Evolutionary conservation across 306 rosid genomes (phyloP), one percentile per base, ranked within the genome.

Genomic region (Styphnolobium japonicum): DNA sequence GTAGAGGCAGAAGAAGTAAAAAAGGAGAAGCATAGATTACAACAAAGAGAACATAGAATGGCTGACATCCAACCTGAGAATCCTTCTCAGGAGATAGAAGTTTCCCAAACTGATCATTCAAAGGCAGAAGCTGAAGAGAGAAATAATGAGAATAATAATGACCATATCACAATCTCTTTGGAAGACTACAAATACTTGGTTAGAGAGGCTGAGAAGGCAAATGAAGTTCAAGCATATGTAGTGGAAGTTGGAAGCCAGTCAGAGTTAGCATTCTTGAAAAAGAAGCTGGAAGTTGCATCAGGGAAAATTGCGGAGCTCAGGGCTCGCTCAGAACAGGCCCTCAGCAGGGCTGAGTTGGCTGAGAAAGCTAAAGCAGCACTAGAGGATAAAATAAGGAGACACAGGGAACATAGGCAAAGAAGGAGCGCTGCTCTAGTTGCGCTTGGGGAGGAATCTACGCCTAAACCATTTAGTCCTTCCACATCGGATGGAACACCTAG

Each of bases 281-380:
- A 84, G 84, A 91, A 92, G 66, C 34, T 94, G 49, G 90, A 87
- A 66, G 87, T 58, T 66, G 93, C 97, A 67, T 34, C 42, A 12
- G 68, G 4, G 6, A 94, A 90, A 60, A 85, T 89, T 5, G 87
- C 83, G 9, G 92, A 89, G 74, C 81, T 89, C 68, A 78, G 97
- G 78, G 86, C 79, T 19, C 90, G 97, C 0, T 90, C 94, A 34
- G 98, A 89, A 73, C 98, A 92, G 61, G 98, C 98, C 23, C 53
- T 73, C 0, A 92, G 90, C 39, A 81, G 97, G 40, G 98, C 97
- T 42, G 97, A 92, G 67, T 71, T 81, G 25, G 94, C 98, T 0
- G 97, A 92, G 94, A 90, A 84, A 77, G 92, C 91, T 15, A 94
- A 90, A 74, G 80, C 82, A 21, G 86, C 80, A 27, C 34, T 92